A percentile compares a stretch with the other conserved stretches of the same genome.
phyloP scores from a whole-genome alignment of 2,329 filamentous ascomycete species.

The Penicillium corylophilum region DNA sequence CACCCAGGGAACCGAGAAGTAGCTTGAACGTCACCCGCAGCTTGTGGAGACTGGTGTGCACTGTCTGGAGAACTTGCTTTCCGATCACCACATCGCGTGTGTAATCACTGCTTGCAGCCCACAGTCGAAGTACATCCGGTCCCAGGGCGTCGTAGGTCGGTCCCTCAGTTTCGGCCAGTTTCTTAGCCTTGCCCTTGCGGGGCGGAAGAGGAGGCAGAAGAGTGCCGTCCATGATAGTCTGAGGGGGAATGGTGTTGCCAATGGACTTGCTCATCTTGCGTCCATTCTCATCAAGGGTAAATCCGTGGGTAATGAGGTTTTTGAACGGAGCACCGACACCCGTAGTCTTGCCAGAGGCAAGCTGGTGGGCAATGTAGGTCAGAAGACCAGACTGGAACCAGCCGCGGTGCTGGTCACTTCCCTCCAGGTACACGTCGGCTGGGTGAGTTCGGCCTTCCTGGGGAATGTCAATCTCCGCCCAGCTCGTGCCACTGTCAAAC shows the following conservation, averaged over 20 bases:
- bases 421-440: constrained; percentile 90
- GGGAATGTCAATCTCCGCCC: constrained; percentile 58
- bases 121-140: constrained; percentile 81
- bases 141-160: constrained; percentile 69
- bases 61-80: constrained; percentile 69
- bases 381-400: constrained; percentile 98
- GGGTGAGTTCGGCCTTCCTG: constrained; percentile 31
- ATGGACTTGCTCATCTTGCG: constrained; percentile 99
- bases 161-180: constrained; percentile 35
- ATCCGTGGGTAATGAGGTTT: constrained; percentile 90
- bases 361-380: constrained; percentile 69
- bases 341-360: constrained; percentile 33
- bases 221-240: constrained; percentile 80
- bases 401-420: constrained; percentile 91
- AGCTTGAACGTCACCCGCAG: constrained; percentile 90
- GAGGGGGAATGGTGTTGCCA: constrained; percentile 80
- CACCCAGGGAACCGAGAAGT: constrained; percentile 72
- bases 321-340: constrained; percentile 69
- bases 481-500: constrained; percentile 97
- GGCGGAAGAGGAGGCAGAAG: constrained; percentile 68
- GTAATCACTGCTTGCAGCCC: constrained; percentile 90
- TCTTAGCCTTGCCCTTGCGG: constrained; percentile 57
- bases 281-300: constrained; percentile 83
- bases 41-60: constrained; percentile 77
- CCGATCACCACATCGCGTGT: constrained; percentile 84